Base-by-base conservation (phyloP, 2,329 filamentous ascomycete genomes). In the Phyllachora maydis region DNA sequence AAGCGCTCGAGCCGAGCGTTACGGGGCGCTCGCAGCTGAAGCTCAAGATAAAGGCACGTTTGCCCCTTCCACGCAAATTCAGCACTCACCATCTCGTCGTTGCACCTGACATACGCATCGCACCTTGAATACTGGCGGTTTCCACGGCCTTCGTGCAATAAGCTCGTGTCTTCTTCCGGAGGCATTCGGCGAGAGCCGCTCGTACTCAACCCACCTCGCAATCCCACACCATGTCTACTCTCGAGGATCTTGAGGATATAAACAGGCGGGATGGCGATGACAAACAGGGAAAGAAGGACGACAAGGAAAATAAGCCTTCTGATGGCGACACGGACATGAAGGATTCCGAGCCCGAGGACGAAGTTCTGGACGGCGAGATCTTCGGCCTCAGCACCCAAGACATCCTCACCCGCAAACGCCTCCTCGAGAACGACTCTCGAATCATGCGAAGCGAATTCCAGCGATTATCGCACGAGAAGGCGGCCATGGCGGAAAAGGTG, bases 381-480 rank as follows among this genome's bases (percentile, higher is more conserved):
- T 66, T 95, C 30, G 74, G 69, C 47, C 73, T 90, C 38, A 85
- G 75, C 59, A 95, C 88, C 56, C 71, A 81, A 56, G 88, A 98
- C 55, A 90, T 98, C 41, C 62, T 79, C 41, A 91, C 82, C 40
- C 69, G 88, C 49, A 77, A 73, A 58, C 73, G 83, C 42, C 64
- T 98, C 43, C 61, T 98, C 35, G 88, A 98, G 52, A 98, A 98
- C 51, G 88, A 98, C 52, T 77, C 88, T 41, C 68, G 88, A 41
- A 95, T 98, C 53, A 95, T 98, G 82, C 85, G 77, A 62, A 92
- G 82, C 60, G 88, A 98, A 52, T 82, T 70, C 40, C 83, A 92
- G 46, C 74, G 88, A 38, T 61, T 98, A 54, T 76, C 75, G 40
- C 88, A 98, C 42, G 88, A 98, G 55, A 92, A 92, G 56, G 70